Evolutionary conservation across 2,329 filamentous ascomycete genomes (phyloP), one percentile per base, ranked within the genome.

Genomic region (Phyllosticta citriasiana): DNA sequence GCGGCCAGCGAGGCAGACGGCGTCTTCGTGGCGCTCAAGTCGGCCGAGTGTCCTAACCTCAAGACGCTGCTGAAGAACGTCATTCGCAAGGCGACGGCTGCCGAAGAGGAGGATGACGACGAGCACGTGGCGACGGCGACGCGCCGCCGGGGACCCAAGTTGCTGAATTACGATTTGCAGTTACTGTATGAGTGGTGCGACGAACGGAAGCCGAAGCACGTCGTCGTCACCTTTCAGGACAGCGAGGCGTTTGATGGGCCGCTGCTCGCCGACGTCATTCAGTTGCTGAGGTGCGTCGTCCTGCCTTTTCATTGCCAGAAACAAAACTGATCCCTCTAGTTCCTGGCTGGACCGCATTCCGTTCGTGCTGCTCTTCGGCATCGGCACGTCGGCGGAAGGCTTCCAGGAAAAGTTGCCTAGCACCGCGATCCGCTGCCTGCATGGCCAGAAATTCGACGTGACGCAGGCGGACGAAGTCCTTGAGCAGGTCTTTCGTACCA

Each of bases 361-460:
- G 0, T 91, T 94, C 65, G 83, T 88, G 1, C 77, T 91, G 1
- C 77, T 95, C 1, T 89, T 94, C 67, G 89, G 89, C 52, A 83
- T 95, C 60, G 89, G 89, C 27, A 94, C 90, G 0, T 92, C 89
- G 1, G 83, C 91, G 35, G 88, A 93, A 65, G 83, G 90, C 35
- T 86, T 94, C 63, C 87, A 91, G 69, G 86, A 88, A 57, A 82
- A 89, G 16, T 76, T 94, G 19, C 80, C 88, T 27, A 87, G 87
- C 68, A 82, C 82, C 14, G 86, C 87, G 1, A 84, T 87, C 64
- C 84, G 84, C 56, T 81, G 81, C 63, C 78, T 94, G 1, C 79
- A 86, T 57, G 89, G 89, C 4, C 81, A 82, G 22, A 84, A 90
- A 65, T 93, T 94, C 65, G 87, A 92, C 69, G 87, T 91, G 19